Evolutionary conservation across 805 yeast genomes (phyloP), one percentile per base, ranked within the genome.

Genomic region (Metschnikowia colocasiae): DNA sequence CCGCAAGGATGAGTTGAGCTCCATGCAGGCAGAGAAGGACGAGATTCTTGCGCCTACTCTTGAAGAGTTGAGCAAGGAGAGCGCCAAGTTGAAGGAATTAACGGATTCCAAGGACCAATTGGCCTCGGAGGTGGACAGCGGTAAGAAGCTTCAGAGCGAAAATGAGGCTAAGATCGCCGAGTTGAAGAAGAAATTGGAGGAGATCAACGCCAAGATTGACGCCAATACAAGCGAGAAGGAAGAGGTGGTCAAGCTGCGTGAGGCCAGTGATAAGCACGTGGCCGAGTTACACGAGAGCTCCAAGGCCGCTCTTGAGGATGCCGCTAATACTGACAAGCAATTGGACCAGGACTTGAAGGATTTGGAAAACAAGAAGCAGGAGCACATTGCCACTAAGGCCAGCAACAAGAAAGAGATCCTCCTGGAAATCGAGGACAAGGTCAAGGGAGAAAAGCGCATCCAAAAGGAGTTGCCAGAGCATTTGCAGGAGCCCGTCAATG

Each of bases 401-500:
- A 43, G 59, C 26, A 67, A 74, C 51, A 60, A 67, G 54, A 57
- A 65, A 34, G 68, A 63, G 29, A 71, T 72, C 47, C 55, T 59
- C 48, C 47, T 47, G 13, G 59, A 58, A 6, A 52, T 71, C 30
- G 68, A 66, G 20, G 62, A 63, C 26, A 58, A 60, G 53, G 71
- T 72, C 64, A 79, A 63, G 42, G 78, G 75, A 43, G 79, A 74
- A 54, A 74, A 69, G 56, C 69, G 67, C 46, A 75, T 79, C 55
- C 78, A 78, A 55, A 59, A 54, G 12, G 75, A 69, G 47, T 70
- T 76, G 51, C 84, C 84, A 10, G 80, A 75, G 42, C 84, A 79
- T 61, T 65, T 79, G 57, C 70, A 66, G 49, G 60, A 48, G 15
- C 62, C 62, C 4, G 55, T 72, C 12, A 63, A 69, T 49, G 76